These are phyloP conservation scores for Striga asiatica DNA, from an alignment of 257 asterid species.

Conservation along the genomic window DNA sequence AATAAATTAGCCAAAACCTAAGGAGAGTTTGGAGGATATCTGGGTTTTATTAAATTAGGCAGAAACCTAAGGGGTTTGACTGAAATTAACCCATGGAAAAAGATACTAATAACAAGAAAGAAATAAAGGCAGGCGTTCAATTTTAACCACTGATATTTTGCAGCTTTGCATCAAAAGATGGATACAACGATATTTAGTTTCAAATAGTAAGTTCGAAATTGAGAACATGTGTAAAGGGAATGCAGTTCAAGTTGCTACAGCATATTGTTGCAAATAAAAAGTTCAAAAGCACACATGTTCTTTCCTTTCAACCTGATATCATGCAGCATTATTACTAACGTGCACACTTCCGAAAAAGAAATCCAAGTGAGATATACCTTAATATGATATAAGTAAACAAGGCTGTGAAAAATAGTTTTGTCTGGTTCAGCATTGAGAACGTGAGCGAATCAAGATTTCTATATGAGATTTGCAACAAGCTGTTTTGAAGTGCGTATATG, in stretches of 20 bases:
- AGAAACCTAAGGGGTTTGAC: not conserved
- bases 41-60: not conserved
- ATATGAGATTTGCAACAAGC: conserved; percentile 90
- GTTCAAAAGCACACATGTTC: not conserved
- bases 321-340: not conserved
- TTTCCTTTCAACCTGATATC: not conserved
- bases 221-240: not conserved
- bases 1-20: no score
- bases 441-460: conserved; percentile 94
- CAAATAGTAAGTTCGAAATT: not conserved
- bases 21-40: not conserved
- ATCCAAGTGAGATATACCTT: conserved; percentile 41
- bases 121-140: not conserved
- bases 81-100: no score
- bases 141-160: not conserved
- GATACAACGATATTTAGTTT: not conserved
- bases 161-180: not conserved
- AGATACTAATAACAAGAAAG: not conserved
- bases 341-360: not conserved
- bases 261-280: not conserved
- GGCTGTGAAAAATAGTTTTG: conserved; percentile 91
- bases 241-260: not conserved
- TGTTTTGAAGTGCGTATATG: conserved; percentile 89
- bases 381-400: conserved; percentile 66
- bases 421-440: conserved; percentile 92